Percentiles rank a stretch among this genome's conserved stretches.
Conservation (phyloP, 208 protist species). For the Leishmania amazonensis region DNA sequence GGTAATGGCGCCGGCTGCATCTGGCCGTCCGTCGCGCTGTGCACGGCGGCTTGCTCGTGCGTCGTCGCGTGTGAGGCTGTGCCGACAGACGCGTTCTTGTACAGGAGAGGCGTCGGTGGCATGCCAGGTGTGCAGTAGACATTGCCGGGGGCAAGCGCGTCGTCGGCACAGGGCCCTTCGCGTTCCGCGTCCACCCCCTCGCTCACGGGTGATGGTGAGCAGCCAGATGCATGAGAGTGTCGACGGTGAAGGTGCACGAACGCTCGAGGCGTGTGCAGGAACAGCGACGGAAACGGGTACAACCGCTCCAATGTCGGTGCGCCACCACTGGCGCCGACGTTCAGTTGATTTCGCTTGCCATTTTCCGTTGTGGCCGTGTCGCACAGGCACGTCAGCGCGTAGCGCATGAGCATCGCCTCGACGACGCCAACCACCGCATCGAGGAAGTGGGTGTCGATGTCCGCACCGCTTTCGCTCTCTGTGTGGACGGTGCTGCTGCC, state of each 20-base stretch:
- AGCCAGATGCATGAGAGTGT: too few species aligned
- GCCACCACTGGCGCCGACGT: background rate
- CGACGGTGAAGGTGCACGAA: conserved; percentile 12
- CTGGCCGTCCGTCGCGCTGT: background rate
- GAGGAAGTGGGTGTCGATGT: conserved; percentile 22
- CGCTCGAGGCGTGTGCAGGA: conserved; percentile 40
- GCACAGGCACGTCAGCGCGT: conserved; percentile 14
- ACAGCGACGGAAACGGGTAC: conserved; percentile 57
- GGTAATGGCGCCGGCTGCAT: conserved; percentile 44
- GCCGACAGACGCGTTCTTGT: background rate
- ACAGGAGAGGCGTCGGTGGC: conserved; percentile 11
- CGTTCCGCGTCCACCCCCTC: background rate
- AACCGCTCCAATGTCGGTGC: conserved; percentile 16
- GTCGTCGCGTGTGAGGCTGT: background rate
- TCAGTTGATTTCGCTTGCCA: background rate
- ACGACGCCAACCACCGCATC: conserved; percentile 25
- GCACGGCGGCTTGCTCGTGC: background rate
- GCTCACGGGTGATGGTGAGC: background rate
- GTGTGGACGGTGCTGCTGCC: background rate
- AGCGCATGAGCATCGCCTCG: conserved; percentile 19
- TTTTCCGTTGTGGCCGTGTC: background rate
- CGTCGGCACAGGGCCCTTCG: background rate
- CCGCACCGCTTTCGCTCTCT: background rate
- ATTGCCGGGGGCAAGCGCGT: background rate
- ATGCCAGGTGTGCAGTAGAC: conserved; percentile 13